Percentiles rank a stretch among this genome's conserved stretches.
These are phyloP conservation scores for Pseudogymnoascus sp. DNA, from an alignment of 2,329 filamentous ascomycete species.

Conservation along the genomic window DNA sequence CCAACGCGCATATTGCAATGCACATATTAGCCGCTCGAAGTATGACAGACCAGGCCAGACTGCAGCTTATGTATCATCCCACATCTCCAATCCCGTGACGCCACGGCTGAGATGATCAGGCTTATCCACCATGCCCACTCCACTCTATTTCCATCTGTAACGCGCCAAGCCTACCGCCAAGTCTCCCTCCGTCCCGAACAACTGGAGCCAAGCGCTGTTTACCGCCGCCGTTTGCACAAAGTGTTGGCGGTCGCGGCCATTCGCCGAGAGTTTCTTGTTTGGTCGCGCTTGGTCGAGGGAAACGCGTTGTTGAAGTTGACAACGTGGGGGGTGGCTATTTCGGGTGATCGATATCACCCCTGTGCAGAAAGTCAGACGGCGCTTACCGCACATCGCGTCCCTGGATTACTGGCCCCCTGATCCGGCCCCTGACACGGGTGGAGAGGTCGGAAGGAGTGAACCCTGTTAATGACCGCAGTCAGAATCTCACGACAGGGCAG, in stretches of 20 bases:
- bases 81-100: background rate
- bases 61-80: background rate
- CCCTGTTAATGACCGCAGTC: background rate
- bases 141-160: slow-evolving; percentile 7
- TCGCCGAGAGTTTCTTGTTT: background rate
- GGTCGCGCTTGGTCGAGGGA: background rate
- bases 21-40: background rate
- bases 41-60: background rate
- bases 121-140: background rate
- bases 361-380: background rate
- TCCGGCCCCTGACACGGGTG: background rate
- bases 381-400: background rate
- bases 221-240: background rate
- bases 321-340: background rate
- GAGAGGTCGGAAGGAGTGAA: background rate
- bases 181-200: background rate
- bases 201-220: background rate
- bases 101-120: background rate
- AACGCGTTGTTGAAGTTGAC: background rate
- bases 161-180: background rate
- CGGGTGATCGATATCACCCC: background rate
- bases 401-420: background rate
- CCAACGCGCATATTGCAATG: background rate
- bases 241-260: background rate
- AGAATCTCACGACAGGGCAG: background rate